A percentile compares a stretch with the other conserved stretches of the same genome.
phyloP scores from a whole-genome alignment of 768 basidiomycete genomes.

The Leccinum rimulosum region DNA sequence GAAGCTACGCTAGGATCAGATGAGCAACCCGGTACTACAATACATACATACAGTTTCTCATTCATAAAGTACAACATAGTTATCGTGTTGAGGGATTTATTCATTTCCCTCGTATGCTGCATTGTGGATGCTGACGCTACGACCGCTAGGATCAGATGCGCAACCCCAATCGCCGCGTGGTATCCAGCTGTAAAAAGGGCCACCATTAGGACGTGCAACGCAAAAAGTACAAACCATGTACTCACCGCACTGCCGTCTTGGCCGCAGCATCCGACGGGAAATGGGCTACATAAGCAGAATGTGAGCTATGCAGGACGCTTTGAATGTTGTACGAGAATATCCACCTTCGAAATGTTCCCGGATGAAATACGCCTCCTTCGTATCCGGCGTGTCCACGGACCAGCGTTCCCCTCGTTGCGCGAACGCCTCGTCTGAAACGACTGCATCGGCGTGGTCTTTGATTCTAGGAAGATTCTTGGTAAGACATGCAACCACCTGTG shows the following conservation, averaged over 20 bases:
- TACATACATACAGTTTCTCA: background rate
- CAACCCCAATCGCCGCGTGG: conserved; percentile 98
- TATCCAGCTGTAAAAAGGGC: conserved; percentile 67
- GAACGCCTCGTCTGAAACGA: conserved; percentile 82
- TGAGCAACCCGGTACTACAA: conserved; percentile 69
- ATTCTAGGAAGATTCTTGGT: conserved; percentile 49
- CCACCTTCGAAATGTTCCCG: conserved; percentile 87
- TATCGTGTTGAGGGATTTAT: conserved; percentile 11
- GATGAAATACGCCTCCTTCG: conserved; percentile 95
- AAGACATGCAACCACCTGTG: background rate
- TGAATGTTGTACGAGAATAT: background rate
- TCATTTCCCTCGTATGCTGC: conserved; percentile 63
- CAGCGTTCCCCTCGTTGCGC: conserved; percentile 71
- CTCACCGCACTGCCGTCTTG: conserved; percentile 84
- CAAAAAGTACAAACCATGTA: conserved; percentile 8
- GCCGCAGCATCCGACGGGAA: conserved; percentile 89
- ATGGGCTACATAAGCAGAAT: conserved; percentile 42
- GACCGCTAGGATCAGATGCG: conserved; percentile 88
- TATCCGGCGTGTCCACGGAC: conserved; percentile 80
- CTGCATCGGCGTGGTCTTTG: conserved; percentile 77
- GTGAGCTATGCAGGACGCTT: background rate
- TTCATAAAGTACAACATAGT: background rate
- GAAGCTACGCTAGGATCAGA: conserved; percentile 92
- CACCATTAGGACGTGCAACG: conserved; percentile 14
- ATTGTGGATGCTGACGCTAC: conserved; percentile 94